Evolutionary conservation across 1,284 basidiomycete species (phyloP).

Genomic region (Vanrija sp.): DNA sequence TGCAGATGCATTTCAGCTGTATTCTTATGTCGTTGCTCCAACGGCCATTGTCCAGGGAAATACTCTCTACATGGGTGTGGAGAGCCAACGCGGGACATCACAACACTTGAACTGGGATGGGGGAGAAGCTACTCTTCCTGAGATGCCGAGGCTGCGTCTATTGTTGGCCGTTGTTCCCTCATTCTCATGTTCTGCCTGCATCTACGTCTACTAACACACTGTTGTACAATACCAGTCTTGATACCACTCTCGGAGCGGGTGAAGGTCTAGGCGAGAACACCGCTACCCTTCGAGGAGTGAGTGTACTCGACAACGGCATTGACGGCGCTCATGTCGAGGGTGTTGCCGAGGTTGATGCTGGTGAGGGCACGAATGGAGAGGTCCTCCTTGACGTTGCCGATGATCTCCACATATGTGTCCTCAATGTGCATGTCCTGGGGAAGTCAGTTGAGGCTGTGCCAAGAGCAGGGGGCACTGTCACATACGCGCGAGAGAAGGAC

Average conservation of each 20-base stretch:
- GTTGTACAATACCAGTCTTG: background rate
- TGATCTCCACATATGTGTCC: conserved; percentile 66
- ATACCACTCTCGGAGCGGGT: background rate
- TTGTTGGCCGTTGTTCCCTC: background rate
- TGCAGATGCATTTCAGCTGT: conserved; percentile 16
- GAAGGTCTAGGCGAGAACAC: conserved; percentile 27
- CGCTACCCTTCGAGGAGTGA: conserved; percentile 38
- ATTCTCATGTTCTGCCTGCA: background rate
- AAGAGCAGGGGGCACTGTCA: conserved; percentile 16
- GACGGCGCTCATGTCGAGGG: conserved; percentile 52
- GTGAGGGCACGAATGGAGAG: conserved; percentile 62
- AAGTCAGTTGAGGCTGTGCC: background rate
- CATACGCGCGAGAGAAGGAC: conserved; percentile 55
- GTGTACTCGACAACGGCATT: conserved; percentile 40
- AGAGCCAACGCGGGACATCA: no score
- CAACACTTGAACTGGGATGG: no score
- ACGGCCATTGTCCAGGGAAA: no score
- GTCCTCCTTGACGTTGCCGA: conserved; percentile 64
- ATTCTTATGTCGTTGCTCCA: background rate
- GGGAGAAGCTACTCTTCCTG: no score
- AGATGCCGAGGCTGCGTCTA: no score
- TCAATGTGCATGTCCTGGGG: conserved; percentile 55
- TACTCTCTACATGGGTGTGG: no score
- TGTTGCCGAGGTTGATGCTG: conserved; percentile 60
- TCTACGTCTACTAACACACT: background rate